A percentile compares a stretch with the other conserved stretches of the same genome.
Conservation (phyloP, 1,284 basidiomycete species). For the Gymnopus androsaceus region DNA sequence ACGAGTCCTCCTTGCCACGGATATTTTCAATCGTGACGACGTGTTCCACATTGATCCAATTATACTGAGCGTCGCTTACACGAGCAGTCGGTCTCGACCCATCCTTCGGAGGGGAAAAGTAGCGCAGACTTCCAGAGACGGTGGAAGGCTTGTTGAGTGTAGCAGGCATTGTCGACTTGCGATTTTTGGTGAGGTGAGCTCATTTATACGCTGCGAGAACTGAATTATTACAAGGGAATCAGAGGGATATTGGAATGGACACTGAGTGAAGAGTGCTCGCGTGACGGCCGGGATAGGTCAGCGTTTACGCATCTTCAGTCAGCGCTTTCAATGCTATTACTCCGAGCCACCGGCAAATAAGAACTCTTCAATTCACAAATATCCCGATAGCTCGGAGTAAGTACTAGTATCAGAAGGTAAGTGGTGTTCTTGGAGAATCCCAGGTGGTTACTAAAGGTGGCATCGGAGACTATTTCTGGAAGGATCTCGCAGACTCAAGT, state of each 20-base stretch:
- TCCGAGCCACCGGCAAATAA: too few species aligned
- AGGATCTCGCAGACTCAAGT: too few species aligned
- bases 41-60: slow-evolving; percentile 13
- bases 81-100: slow-evolving; percentile 13
- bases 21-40: slow-evolving; percentile 35
- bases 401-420: too few species aligned
- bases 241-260: background rate
- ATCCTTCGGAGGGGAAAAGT: slow-evolving; percentile 16
- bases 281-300: too few species aligned
- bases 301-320: too few species aligned
- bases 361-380: too few species aligned
- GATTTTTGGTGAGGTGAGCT: background rate
- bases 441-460: too few species aligned
- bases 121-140: slow-evolving; percentile 12
- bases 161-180: slow-evolving; percentile 7
- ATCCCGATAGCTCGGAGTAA: too few species aligned
- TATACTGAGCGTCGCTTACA: slow-evolving; percentile 12
- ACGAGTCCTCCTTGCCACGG: slow-evolving; percentile 44
- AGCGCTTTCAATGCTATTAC: too few species aligned
- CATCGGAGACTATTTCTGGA: too few species aligned
- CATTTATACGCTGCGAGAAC: background rate
- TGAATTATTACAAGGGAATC: background rate
- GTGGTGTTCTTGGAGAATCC: too few species aligned
- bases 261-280: background rate
- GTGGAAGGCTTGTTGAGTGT: slow-evolving; percentile 6